phyloP scores from a whole-genome alignment of 1,284 basidiomycete genomes.

The Apiotrichum porosum region DNA sequence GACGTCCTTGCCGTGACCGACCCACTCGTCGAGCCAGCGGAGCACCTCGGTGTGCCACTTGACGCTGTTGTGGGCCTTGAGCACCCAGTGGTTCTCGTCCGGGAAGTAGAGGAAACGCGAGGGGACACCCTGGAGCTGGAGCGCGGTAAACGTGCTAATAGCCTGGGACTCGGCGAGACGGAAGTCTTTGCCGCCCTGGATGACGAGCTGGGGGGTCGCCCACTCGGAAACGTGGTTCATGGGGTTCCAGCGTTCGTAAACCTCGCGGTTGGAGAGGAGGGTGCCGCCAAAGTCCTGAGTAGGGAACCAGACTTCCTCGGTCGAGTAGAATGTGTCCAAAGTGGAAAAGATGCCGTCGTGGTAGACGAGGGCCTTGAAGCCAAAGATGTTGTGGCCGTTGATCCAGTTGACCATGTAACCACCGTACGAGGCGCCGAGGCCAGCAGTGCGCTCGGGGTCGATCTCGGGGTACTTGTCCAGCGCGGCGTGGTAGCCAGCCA shows the following conservation, averaged over 20 bases:
- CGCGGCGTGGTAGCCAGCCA: slow-evolving; percentile 67
- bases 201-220: slow-evolving; percentile 75
- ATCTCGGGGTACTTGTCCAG: slow-evolving; percentile 72
- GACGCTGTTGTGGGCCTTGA: slow-evolving; percentile 51
- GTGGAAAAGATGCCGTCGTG: slow-evolving; percentile 68
- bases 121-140: slow-evolving; percentile 58
- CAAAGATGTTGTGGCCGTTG: slow-evolving; percentile 80
- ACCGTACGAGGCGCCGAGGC: slow-evolving; percentile 51
- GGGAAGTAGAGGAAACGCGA: slow-evolving; percentile 84
- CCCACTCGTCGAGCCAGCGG: slow-evolving; percentile 73
- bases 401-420: slow-evolving; percentile 70
- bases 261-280: slow-evolving; percentile 23
- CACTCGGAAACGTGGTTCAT: slow-evolving; percentile 74
- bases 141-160: slow-evolving; percentile 55
- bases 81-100: slow-evolving; percentile 85
- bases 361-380: slow-evolving; percentile 82
- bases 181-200: slow-evolving; percentile 83
- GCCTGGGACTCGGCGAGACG: slow-evolving; percentile 77
- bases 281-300: slow-evolving; percentile 28
- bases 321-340: slow-evolving; percentile 64
- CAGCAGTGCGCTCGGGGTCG: slow-evolving; percentile 71
- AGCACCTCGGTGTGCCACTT: slow-evolving; percentile 73
- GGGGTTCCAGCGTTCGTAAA: slow-evolving; percentile 54
- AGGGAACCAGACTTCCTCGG: slow-evolving; percentile 55
- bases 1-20: slow-evolving; percentile 51